Evolutionary conservation across 345 rosid species (phyloP), one percentile per base, ranked within the genome.

Genomic region (Durio zibethinus): DNA sequence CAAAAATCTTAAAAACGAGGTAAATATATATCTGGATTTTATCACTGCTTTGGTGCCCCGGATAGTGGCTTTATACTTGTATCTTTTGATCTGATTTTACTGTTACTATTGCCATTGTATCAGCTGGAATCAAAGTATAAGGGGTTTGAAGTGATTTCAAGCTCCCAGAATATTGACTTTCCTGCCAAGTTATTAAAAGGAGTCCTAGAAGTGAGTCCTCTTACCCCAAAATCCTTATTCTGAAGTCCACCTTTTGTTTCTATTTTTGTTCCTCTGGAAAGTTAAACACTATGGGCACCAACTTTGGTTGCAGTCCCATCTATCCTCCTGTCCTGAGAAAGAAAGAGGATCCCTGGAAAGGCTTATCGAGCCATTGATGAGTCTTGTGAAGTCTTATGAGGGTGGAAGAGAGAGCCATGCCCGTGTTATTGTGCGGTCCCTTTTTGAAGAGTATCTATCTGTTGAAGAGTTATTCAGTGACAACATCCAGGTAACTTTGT

Each of bases 401-500:
- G 99, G 99, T 82, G 99, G 99, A 74, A 88, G 99, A 85, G 98
- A 97, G 84, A 88, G 97, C 74, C 99, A 97, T 87, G 99, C 99
- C 84, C 89, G 97, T 64, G 79, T 89, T 75, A 97, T 97, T 75
- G 99, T 96, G 78, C 97, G 88, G 75, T 87, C 98, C 78, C 98
- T 97, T 85, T 96, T 97, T 78, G 97, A 91, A 82, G 99, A 92
- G 79, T 97, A 97, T 85, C 90, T 97, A 57, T 92, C 91, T 1
- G 93, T 94, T 78, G 99, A 97, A 82, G 99, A 97, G 83, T 81
- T 94, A 83, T 92, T 97, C 81, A 97, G 91, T 84, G 97, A 97
- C 80, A 90, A 93, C 84, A 94, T 94, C 81, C 93, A 84, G 97
- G 99, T 93, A 76, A 79, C 53, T 73, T 74, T 66, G 31, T 54